Evolutionary conservation across 495 filamentous ascomycete genomes (phyloP).

Genomic region (Copromyces sp.): DNA sequence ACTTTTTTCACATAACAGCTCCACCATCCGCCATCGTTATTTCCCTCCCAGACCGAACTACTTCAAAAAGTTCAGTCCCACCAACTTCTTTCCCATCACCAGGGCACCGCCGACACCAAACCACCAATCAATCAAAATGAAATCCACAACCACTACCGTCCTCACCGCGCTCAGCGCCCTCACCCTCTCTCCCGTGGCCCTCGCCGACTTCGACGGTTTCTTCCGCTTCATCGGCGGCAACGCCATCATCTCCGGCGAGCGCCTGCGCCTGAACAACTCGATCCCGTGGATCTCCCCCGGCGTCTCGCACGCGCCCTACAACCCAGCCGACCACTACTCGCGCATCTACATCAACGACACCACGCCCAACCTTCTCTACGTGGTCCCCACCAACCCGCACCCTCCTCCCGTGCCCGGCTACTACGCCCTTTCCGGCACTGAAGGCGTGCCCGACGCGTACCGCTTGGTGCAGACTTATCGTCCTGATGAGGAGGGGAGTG

Average conservation of each 20-base stretch:
- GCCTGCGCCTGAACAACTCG: slow-evolving; percentile 14
- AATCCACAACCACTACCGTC: not conserved
- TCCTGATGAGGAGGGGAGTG: slow-evolving; percentile 1
- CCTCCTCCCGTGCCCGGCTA: slow-evolving; percentile 18
- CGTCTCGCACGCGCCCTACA: slow-evolving; percentile 9
- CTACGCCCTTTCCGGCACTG: slow-evolving; percentile 10
- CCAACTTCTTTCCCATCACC: not conserved
- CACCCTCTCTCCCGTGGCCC: not conserved
- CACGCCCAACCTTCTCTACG: not conserved
- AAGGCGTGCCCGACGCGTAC: slow-evolving; percentile 11
- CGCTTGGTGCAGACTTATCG: slow-evolving; percentile 10
- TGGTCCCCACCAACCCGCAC: slow-evolving; percentile 16
- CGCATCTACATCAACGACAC: slow-evolving; percentile 5
- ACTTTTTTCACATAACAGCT: not conserved
- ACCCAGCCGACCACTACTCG: slow-evolving; percentile 11
- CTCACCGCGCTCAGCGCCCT: slow-evolving; percentile 3
- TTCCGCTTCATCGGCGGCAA: slow-evolving; percentile 10
- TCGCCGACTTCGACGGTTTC: slow-evolving; percentile 9
- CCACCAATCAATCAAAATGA: slow-evolving; percentile 4
- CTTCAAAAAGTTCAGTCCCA: not conserved
- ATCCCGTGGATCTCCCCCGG: slow-evolving; percentile 5
- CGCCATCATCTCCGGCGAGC: slow-evolving; percentile 6
- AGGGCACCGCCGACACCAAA: too few species aligned
- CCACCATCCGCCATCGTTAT: not conserved
- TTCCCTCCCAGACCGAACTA: not conserved